Conservation (phyloP, 1,139 yeast species). For the Scheffersomyces segobiensis region DNA sequence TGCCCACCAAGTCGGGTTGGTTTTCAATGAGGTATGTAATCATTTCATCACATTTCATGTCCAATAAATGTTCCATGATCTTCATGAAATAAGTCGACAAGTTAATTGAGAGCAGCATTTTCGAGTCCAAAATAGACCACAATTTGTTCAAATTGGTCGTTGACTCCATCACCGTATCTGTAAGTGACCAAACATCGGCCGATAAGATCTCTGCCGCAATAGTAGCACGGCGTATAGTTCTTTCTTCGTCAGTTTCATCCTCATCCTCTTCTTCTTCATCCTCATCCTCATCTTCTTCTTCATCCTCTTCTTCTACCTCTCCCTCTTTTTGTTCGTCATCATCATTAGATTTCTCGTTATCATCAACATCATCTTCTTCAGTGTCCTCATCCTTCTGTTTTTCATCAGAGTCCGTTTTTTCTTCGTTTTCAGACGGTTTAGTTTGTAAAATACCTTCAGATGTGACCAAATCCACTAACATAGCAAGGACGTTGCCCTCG, state of each 20-base stretch:
- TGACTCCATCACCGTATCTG: constrained; percentile 87
- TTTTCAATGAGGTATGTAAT: constrained; percentile 63
- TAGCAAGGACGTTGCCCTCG: constrained; percentile 65
- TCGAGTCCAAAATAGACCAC: constrained; percentile 74
- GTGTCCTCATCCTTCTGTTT: constrained; percentile 4
- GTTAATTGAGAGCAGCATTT: constrained; percentile 63
- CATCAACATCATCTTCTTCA: constrained; percentile 4
- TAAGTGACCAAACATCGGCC: constrained; percentile 93
- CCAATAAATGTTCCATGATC: constrained; percentile 88
- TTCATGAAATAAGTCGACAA: constrained; percentile 90
- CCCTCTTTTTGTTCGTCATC: constrained; percentile 14
- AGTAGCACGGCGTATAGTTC: constrained; percentile 70
- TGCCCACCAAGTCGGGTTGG: constrained; percentile 62
- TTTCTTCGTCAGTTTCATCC: constrained; percentile 49
- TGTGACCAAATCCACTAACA: constrained; percentile 68
- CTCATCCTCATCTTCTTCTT: constrained; percentile 20
- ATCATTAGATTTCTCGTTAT: constrained; percentile 10
- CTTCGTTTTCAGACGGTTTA: constrained; percentile 7
- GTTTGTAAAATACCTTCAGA: constrained; percentile 33
- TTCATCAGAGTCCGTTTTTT: neutral
- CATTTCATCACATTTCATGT: constrained; percentile 87
- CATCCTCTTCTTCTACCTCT: constrained; percentile 30
- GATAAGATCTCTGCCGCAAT: constrained; percentile 88
- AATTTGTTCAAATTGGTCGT: constrained; percentile 62
- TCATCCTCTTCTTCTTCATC: constrained; percentile 25